Percentiles rank a stretch among this genome's conserved stretches.
These are phyloP conservation scores for Allium sativum DNA, from an alignment of 106 monocot species.

Conservation along the genomic window DNA sequence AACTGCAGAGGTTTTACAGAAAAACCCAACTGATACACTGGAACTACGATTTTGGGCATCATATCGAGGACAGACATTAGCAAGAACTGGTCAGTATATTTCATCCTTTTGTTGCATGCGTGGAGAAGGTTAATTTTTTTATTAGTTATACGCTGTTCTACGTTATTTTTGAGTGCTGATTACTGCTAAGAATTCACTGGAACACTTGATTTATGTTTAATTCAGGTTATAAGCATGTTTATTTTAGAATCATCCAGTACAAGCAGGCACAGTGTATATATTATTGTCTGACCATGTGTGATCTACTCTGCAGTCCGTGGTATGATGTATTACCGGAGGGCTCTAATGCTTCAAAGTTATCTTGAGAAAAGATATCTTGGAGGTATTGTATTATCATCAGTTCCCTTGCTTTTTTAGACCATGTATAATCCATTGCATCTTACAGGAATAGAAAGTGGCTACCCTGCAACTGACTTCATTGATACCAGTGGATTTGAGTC, in stretches of 20 bases:
- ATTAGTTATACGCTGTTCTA: no score
- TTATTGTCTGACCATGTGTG: no score
- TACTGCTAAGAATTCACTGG: no score
- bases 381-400: slow-evolving; percentile 23
- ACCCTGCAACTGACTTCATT: slow-evolving; percentile 38
- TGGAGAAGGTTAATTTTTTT: neutral
- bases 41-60: slow-evolving; percentile 96
- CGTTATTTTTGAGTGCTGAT: no score
- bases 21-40: slow-evolving; percentile 44
- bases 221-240: no score
- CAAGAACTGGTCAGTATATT: slow-evolving; percentile 64
- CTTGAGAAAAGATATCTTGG: slow-evolving; percentile 63
- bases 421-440: neutral
- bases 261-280: no score
- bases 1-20: slow-evolving; percentile 55
- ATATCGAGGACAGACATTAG: slow-evolving; percentile 91
- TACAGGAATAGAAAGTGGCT: slow-evolving; percentile 70
- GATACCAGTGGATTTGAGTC: slow-evolving; percentile 76
- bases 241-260: no score
- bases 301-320: slow-evolving; percentile 57
- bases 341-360: slow-evolving; percentile 83
- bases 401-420: neutral
- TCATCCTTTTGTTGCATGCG: neutral
- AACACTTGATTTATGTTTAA: no score
- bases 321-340: slow-evolving; percentile 99